Conservation (phyloP, 116 monocot species). For the Trichopus zeylanicus region DNA sequence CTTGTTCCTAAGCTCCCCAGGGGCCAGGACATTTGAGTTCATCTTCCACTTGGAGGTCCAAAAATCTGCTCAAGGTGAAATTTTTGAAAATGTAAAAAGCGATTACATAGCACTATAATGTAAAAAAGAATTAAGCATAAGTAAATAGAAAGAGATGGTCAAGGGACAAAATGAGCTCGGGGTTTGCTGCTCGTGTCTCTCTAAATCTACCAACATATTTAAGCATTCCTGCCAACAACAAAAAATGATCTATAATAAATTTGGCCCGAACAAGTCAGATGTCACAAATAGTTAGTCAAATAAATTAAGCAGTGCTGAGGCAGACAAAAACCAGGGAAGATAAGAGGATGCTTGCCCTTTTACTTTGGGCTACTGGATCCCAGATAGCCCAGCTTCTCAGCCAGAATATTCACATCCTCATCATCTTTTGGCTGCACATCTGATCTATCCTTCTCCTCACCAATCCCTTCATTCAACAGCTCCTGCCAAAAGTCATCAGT, state of each 20-base stretch:
- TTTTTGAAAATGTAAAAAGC: not conserved
- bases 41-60: not conserved
- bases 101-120: not conserved
- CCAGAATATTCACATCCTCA: constrained; percentile 28
- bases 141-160: not conserved
- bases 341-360: not conserved
- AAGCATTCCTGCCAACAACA: not conserved
- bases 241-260: not conserved
- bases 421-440: constrained; percentile 5
- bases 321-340: not conserved
- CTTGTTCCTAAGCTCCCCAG: no score
- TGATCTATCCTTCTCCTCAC: constrained; percentile 18
- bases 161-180: not conserved
- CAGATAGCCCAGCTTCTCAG: constrained; percentile 28
- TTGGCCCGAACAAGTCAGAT: not conserved
- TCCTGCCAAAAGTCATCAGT: constrained; percentile 89
- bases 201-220: not conserved
- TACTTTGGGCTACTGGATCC: constrained; percentile 15
- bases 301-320: not conserved
- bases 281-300: not conserved
- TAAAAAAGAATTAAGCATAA: not conserved
- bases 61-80: constrained; percentile 1
- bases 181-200: not conserved
- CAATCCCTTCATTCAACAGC: constrained; percentile 49
- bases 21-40: no score